phyloP scores from a whole-genome alignment of 2,329 filamentous ascomycete species.

The Rhexocercosporidium sp. region DNA sequence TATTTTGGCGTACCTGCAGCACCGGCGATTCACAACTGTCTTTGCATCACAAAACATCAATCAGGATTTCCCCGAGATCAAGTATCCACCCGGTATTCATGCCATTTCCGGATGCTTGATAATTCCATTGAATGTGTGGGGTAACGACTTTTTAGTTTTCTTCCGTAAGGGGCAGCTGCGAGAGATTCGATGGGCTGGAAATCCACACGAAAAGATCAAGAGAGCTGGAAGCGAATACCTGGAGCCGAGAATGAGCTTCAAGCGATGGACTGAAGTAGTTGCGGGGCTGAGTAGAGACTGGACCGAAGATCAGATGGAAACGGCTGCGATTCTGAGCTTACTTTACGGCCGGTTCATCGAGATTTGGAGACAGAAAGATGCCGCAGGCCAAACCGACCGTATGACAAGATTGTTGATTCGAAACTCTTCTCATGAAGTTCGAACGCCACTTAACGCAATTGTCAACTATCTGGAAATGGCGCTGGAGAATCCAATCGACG shows the following conservation, averaged over 20 bases:
- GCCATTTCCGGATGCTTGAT: conserved; percentile 79
- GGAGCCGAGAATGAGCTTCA: conserved; percentile 81
- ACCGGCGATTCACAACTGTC: conserved; percentile 76
- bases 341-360: conserved; percentile 91
- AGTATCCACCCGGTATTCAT: conserved; percentile 79
- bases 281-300: conserved; percentile 84
- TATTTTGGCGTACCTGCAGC: conserved; percentile 81
- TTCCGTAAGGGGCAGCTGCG: conserved; percentile 79
- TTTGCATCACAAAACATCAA: conserved; percentile 77
- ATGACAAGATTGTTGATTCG: conserved; percentile 79
- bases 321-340: conserved; percentile 82
- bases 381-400: conserved; percentile 79
- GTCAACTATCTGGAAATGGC: conserved; percentile 95
- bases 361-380: conserved; percentile 90
- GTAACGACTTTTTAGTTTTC: conserved; percentile 87
- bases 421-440: conserved; percentile 90
- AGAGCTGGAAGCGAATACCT: conserved; percentile 76
- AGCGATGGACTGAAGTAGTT: conserved; percentile 80
- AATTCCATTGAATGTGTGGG: conserved; percentile 77
- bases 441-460: conserved; percentile 89
- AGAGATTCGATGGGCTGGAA: conserved; percentile 80
- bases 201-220: conserved; percentile 81
- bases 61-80: conserved; percentile 80
- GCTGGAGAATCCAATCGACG: conserved; percentile 77
- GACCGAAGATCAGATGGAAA: conserved; percentile 88